Conservation (phyloP, 2,329 filamentous ascomycete species). For the Sporothrix pallida region DNA sequence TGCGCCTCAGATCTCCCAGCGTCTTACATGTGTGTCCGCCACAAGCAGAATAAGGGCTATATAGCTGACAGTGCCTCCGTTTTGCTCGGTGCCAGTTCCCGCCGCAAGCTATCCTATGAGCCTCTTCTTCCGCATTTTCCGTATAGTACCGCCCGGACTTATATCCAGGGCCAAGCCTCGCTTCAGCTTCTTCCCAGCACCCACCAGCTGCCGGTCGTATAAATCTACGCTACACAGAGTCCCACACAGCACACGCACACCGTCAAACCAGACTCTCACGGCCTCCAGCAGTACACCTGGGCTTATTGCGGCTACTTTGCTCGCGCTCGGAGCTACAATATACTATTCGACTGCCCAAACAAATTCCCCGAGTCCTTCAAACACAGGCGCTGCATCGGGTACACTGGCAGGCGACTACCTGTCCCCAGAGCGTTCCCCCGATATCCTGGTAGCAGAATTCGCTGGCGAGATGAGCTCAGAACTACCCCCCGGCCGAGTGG, state of each 20-base stretch:
- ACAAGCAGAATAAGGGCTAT: background rate
- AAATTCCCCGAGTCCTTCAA: background rate
- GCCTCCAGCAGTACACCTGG: constrained; percentile 31
- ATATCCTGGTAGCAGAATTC: background rate
- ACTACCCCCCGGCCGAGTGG: constrained; percentile 72
- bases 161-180: background rate
- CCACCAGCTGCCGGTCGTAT: too few relatives aligned
- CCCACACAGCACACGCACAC: background rate
- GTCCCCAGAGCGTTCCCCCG: background rate
- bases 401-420: background rate
- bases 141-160: background rate
- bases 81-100: background rate
- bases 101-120: constrained; percentile 10
- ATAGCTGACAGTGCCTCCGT: background rate
- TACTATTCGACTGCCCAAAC: constrained; percentile 1
- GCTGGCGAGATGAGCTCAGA: constrained; percentile 42
- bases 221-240: too few relatives aligned
- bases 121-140: background rate
- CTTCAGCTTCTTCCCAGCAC: background rate
- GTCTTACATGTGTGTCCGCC: background rate
- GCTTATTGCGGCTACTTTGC: constrained; percentile 24
- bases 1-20: background rate
- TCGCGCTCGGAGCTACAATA: constrained; percentile 20
- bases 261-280: constrained; percentile 17
- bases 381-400: background rate